Evolutionary conservation across 192 early-diverging fungal genomes (phyloP).

Genomic region (Mycoemilia scoparia): DNA sequence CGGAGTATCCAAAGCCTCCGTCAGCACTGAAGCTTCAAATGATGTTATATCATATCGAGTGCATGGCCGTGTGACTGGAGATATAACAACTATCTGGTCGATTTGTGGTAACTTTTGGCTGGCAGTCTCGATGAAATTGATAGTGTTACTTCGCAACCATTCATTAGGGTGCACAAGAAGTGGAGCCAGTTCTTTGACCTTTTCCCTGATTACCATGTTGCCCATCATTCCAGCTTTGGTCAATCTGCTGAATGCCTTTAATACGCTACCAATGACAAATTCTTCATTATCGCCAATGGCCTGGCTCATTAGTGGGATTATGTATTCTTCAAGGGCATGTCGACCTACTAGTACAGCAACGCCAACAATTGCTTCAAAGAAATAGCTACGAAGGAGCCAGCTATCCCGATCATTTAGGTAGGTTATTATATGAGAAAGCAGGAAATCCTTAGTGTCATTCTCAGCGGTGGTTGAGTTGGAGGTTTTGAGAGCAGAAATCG

Average conservation of each 20-base stretch:
- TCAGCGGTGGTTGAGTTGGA: conserved; percentile 10
- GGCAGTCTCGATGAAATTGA: too few species aligned
- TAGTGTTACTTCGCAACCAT: too few species aligned
- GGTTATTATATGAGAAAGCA: conserved; percentile 91
- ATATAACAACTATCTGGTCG: too few species aligned
- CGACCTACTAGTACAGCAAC: conserved; percentile 76
- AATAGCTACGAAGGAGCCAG: conserved; percentile 85
- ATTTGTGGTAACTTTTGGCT: too few species aligned
- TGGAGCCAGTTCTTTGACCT: conserved; percentile 46
- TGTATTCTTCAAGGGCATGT: conserved; percentile 75
- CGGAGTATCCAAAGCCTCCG: too few species aligned
- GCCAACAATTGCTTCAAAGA: conserved; percentile 84
- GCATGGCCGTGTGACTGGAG: too few species aligned
- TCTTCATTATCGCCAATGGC: conserved; percentile 72
- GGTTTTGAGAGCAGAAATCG: too few species aligned
- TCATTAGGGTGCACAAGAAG: conserved; percentile 62
- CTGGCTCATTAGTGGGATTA: conserved; percentile 83
- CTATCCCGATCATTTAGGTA: conserved; percentile 85
- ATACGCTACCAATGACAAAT: conserved; percentile 78
- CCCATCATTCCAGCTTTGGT: conserved; percentile 57
- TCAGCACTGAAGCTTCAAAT: too few species aligned
- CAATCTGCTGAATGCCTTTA: conserved; percentile 64
- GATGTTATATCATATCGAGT: too few species aligned
- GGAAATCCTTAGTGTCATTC: conserved; percentile 3
- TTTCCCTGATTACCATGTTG: conserved; percentile 57